Percentiles rank a stretch among this genome's conserved stretches.
These are phyloP conservation scores for Stemphylium lycopersici DNA, from an alignment of 2,329 filamentous ascomycete species.

Conservation along the genomic window DNA sequence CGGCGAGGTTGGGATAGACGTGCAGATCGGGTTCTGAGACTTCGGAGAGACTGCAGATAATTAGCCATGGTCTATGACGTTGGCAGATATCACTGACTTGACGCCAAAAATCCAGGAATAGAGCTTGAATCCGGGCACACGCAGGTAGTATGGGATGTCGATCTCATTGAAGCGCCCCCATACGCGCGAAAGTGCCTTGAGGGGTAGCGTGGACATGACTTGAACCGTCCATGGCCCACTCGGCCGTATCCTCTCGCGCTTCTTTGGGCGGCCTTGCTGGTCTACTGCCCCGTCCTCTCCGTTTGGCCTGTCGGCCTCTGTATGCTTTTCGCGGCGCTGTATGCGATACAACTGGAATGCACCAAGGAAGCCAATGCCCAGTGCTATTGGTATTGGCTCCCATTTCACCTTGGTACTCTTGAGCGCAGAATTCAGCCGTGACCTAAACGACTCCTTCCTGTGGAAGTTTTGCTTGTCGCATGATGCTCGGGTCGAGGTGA, in stretches of 20 bases:
- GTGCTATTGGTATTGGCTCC: conserved; percentile 86
- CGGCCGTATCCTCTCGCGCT: conserved; percentile 70
- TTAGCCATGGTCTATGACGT: conserved; percentile 47
- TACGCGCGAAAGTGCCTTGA: conserved; percentile 86
- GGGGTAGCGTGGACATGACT: conserved; percentile 88
- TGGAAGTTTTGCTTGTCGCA: conserved; percentile 51
- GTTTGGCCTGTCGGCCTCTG: conserved; percentile 47
- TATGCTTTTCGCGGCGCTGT: conserved; percentile 57
- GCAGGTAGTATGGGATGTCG: conserved; percentile 83
- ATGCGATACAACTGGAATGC: conserved; percentile 84
- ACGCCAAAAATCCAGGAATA: conserved; percentile 94
- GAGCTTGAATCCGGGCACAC: conserved; percentile 87
- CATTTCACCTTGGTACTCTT: conserved; percentile 75
- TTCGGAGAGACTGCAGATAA: conserved; percentile 70
- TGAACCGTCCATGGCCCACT: conserved; percentile 93
- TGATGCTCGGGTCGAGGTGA: conserved; percentile 49
- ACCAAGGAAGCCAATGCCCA: conserved; percentile 85
- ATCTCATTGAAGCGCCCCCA: conserved; percentile 95
- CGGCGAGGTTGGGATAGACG: conserved; percentile 87
- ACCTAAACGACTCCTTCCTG: conserved; percentile 61
- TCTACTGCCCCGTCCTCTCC: conserved; percentile 54
- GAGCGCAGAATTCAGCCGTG: conserved; percentile 64
- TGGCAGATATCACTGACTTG: conserved; percentile 54
- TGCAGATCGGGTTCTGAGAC: conserved; percentile 87
- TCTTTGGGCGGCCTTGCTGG: conserved; percentile 54